Conservation (phyloP, 2,329 filamentous ascomycete species). For the Fusarium luffae region DNA sequence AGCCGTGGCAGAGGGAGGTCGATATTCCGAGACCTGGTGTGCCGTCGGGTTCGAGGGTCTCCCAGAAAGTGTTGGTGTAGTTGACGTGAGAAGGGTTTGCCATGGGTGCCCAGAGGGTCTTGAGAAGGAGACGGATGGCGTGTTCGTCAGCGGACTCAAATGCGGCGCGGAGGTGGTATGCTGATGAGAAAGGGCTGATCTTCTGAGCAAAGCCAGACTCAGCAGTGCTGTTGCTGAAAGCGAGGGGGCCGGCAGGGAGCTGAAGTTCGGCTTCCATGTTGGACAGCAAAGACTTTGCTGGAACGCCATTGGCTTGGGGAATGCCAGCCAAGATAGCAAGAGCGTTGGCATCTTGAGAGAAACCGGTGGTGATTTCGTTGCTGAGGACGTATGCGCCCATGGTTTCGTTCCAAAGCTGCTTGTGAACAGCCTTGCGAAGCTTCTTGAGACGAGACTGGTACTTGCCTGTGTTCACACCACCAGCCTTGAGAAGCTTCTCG, state of each 20-base stretch:
- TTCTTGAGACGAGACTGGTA: neutral
- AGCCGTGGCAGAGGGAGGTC: neutral
- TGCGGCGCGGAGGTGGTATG: neutral
- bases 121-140: fast-evolving
- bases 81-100: fast-evolving
- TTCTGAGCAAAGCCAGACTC: slow-evolving; percentile 3
- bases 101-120: neutral
- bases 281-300: fast-evolving
- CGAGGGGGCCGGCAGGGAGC: neutral
- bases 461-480: neutral
- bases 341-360: neutral
- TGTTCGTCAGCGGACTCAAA: neutral
- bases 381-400: neutral
- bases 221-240: neutral
- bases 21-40: neutral
- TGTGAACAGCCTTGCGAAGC: neutral
- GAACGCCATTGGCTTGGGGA: neutral
- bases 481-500: neutral
- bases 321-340: neutral
- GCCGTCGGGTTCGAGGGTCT: neutral
- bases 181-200: slow-evolving; percentile 5
- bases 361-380: neutral
- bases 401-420: neutral
- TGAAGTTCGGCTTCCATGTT: neutral
- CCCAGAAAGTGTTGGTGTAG: slow-evolving; percentile 13